phyloP scores from a whole-genome alignment of 495 filamentous ascomycete genomes.

The Tuber melanosporum region DNA sequence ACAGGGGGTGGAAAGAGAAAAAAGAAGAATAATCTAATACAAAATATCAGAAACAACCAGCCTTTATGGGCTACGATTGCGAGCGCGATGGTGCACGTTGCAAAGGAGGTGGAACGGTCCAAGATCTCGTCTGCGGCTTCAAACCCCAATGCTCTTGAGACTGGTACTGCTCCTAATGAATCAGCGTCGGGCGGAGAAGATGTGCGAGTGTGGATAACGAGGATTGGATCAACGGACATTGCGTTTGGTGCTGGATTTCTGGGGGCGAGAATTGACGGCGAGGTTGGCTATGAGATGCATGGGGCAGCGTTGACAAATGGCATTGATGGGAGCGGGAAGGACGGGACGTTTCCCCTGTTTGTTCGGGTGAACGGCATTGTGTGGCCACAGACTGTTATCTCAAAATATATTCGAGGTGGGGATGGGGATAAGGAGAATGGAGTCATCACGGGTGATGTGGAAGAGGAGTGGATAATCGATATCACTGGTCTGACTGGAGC shows the following conservation, averaged over 20 bases:
- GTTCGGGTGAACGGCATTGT: slow-evolving; percentile 42
- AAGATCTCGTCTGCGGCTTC: slow-evolving; percentile 39
- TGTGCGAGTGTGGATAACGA: slow-evolving; percentile 41
- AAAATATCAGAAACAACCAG: slow-evolving; percentile 39
- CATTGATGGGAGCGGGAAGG: slow-evolving; percentile 28
- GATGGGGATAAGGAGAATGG: slow-evolving; percentile 28
- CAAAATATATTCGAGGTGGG: slow-evolving; percentile 14
- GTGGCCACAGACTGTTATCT: slow-evolving; percentile 40
- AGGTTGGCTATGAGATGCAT: slow-evolving; percentile 26
- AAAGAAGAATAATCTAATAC: slow-evolving; percentile 40
- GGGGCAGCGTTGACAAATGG: slow-evolving; percentile 27
- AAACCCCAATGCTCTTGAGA: slow-evolving; percentile 25
- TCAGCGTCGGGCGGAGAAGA: slow-evolving; percentile 28
- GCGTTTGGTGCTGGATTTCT: slow-evolving; percentile 37
- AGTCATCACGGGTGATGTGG: slow-evolving; percentile 29
- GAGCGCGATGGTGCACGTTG: slow-evolving; percentile 41
- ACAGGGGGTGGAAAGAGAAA: slow-evolving; percentile 32
- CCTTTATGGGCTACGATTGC: slow-evolving; percentile 42
- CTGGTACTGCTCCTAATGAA: slow-evolving; percentile 27
- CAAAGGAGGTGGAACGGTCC: slow-evolving; percentile 41
- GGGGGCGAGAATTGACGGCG: slow-evolving; percentile 21
- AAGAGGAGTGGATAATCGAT: slow-evolving; percentile 40
- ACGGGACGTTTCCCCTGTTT: slow-evolving; percentile 36
- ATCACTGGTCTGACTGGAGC: slow-evolving; percentile 40
- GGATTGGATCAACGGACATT: slow-evolving; percentile 40